Base-by-base conservation (phyloP, 2,329 filamentous ascomycete species). In the Amauroascus niger region DNA sequence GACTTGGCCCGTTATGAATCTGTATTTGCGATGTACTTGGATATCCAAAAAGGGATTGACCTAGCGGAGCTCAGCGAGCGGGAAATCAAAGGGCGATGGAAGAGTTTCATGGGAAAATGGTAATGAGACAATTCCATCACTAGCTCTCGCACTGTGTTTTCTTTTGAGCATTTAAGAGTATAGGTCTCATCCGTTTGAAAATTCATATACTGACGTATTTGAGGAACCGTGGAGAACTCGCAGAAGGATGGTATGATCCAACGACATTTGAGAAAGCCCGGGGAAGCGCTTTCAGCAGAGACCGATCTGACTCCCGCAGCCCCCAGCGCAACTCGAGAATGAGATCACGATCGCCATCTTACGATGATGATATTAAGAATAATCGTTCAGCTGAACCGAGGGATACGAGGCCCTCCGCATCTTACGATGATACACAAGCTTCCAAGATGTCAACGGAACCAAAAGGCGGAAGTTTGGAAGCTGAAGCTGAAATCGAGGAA, bases 161-260 rank as follows among this genome's bases (percentile, higher is more conserved):
- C 20, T 18, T 28, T 26, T 35, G 28, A 4, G 11, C 44, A 24
- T 24, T 18, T 30, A 45, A 43, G 14, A 22, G 9, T 22, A 2
- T 4, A 20, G n/a, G n/a, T 37, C 11, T 22, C 45, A 20, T 52
- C 7, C 16, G 24, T 40, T 28, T 16, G 2, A 13, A 28, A 45
- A 35, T 16, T 26, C 14, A n/a, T 35, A 32, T 59, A 60, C 76
- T 82, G 67, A 81, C 73, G 68, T 69, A 61, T 61, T 61, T 63
- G 67, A 86, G 82, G 82, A 98, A 98, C 73, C 80, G 82, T 62
- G 85, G 83, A 65, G 87, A 91, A 71, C 75, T 97, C 58, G 85
- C 87, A 3, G 85, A 91, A 68, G 88, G 88, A 45, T 98, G 91
- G 91, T 98, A 97, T 70, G 88, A 94, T 64, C 86, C 89, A 6